Base-by-base conservation (phyloP, 1,139 yeast species). In the Magnusiomyces suaveolens region DNA sequence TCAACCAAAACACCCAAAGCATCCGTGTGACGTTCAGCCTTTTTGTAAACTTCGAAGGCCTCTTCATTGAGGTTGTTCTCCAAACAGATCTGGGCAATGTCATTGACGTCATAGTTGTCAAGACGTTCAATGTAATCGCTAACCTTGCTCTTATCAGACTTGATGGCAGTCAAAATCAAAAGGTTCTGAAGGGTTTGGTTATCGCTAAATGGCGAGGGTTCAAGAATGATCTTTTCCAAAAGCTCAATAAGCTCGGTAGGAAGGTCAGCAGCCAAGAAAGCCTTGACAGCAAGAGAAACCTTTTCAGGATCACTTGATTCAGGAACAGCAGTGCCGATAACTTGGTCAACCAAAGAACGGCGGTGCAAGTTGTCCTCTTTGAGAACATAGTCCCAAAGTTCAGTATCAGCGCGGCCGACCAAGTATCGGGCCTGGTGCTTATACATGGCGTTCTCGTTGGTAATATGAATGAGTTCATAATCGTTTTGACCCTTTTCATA, bases 351-450 rank as follows among this genome's bases (percentile, higher is more conserved):
- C 68, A 92, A 77, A 68, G 84, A 94, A 67, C 96, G 84, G 74
- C 96, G 84, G 74, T 90, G 95, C 60, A 81, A 75, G 69, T 87
- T 89, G 53, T 86, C 95, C 54, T 79, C 80, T 58, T 75, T 66
- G 67, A 92, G 78, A 12, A 92, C 98, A 63, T 76, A 77, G 59
- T 80, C 74, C 97, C 98, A 92, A 61, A 92, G 78, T 14, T 73
- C 79, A 46, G 82, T 75, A 66, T 92, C 96, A 21, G 96, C 87
- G 70, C 96, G 87, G 59, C 81, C 75, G 64, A 92, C 80, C 68
- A 92, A 77, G 69, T 94, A 92, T 71, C 97, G 84, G 16, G 98
- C 98, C 76, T 94, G 98, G 72, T 92, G 92, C 72, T 94, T 94
- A 78, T 87, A 92, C 99, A 92, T 92, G 64, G 94, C 82, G 72